phyloP scores from a whole-genome alignment of 202 grass and related monocot species.

The Saccharum hybrid region DNA sequence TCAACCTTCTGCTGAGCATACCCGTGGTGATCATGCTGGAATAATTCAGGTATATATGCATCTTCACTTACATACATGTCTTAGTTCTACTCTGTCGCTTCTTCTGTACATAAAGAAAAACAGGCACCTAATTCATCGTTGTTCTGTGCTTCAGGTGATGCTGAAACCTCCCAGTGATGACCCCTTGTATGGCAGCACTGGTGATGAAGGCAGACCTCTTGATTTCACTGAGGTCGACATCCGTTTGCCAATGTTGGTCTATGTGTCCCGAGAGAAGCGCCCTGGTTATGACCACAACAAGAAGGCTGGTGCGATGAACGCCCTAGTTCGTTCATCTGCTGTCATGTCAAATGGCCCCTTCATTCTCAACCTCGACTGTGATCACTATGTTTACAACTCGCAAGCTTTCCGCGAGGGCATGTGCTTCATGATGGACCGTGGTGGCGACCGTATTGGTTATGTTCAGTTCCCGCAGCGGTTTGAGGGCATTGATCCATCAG shows the following conservation, averaged over 20 bases:
- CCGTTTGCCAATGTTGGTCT: constrained; percentile 93
- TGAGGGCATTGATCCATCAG: constrained; percentile 96
- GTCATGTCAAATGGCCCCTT: constrained; percentile 99
- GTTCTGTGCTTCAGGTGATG: constrained; percentile 70
- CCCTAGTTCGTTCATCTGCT: constrained; percentile 85
- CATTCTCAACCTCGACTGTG: constrained; percentile 97
- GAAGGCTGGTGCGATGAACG: constrained; percentile 98
- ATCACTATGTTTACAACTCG: constrained; percentile 95
- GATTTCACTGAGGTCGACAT: constrained; percentile 87
- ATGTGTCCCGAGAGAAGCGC: constrained; percentile 85
- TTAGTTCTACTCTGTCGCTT: not conserved
- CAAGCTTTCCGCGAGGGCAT: constrained; percentile 94
- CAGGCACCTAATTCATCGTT: constrained; percentile 9
- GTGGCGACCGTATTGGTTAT: constrained; percentile 90
- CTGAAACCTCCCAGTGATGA: constrained; percentile 90
- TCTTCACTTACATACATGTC: not conserved
- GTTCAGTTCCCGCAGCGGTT: constrained; percentile 96
- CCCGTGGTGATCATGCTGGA: constrained; percentile 91
- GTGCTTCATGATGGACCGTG: constrained; percentile 99
- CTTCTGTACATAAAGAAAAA: not conserved
- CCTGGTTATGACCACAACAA: constrained; percentile 99
- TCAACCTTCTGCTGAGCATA: constrained; percentile 70
- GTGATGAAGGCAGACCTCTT: constrained; percentile 63
- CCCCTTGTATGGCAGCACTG: constrained; percentile 59
- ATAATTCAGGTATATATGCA: constrained; percentile 81